These are phyloP conservation scores for Ceratonia siliqua DNA, from an alignment of 306 rosid genomes.

Conservation along the genomic window DNA sequence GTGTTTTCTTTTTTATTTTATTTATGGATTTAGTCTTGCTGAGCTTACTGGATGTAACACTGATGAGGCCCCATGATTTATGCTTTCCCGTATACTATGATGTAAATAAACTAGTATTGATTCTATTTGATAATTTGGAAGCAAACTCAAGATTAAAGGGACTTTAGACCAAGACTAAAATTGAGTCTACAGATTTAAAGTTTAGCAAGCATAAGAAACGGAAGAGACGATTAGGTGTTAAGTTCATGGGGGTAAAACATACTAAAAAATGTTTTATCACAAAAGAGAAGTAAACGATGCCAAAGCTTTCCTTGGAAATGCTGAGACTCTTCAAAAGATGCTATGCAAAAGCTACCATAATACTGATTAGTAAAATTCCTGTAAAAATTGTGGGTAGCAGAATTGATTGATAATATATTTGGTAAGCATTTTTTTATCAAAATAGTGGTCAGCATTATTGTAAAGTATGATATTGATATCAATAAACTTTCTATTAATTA, in stretches of 20 bases:
- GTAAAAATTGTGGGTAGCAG: neutral
- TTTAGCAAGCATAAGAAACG: conserved; percentile 1
- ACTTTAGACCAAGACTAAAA: conserved; percentile 9
- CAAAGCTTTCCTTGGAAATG: neutral
- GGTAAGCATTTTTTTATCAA: too few species aligned
- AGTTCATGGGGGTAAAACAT: neutral
- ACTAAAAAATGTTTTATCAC: conserved; percentile 4
- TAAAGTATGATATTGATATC: neutral
- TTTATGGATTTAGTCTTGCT: neutral
- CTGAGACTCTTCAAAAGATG: neutral
- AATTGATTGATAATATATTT: neutral
- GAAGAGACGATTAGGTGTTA: neutral
- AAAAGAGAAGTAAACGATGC: neutral
- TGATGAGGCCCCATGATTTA: neutral
- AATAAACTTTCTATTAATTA: neutral
- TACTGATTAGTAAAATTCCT: neutral
- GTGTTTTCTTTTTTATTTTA: neutral
- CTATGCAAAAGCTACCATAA: neutral
- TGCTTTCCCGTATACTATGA: neutral
- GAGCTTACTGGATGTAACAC: neutral
- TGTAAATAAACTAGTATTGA: neutral
- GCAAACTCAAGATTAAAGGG: conserved; percentile 17
- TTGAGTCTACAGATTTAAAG: neutral
- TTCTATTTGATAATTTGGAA: conserved; percentile 14
- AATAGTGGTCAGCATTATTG: neutral